Conservation (phyloP, 176 grass and related monocot genomes). For the Triticum aestivum region DNA sequence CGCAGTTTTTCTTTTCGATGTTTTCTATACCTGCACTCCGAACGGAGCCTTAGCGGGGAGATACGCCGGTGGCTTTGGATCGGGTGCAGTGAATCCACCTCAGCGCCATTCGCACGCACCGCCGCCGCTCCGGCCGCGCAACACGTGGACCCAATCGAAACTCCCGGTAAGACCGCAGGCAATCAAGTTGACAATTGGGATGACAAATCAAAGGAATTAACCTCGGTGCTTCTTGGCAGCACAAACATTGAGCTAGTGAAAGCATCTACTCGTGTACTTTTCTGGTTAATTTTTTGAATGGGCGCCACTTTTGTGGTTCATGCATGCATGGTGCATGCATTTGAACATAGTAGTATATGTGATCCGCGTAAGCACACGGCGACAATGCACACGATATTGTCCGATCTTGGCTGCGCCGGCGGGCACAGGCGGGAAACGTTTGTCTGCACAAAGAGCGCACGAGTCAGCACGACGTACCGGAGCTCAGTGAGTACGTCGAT, state of each 20-base stretch:
- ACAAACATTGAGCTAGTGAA: not conserved
- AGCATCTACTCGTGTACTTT: not conserved
- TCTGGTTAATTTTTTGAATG: not conserved
- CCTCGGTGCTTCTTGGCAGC: not conserved
- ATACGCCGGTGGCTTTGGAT: constrained; percentile 1
- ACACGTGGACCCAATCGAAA: not conserved
- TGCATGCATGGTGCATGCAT: not conserved
- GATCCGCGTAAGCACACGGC: not conserved
- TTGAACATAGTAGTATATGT: not conserved
- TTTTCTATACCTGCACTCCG: too few species aligned
- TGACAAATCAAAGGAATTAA: not conserved
- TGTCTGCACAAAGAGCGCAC: not conserved
- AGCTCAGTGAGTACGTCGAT: not conserved
- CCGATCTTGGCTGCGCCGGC: not conserved
- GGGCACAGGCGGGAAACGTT: not conserved
- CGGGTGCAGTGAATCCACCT: constrained; percentile 18
- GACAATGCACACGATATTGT: not conserved
- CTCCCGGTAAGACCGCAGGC: not conserved
- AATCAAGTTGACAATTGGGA: not conserved
- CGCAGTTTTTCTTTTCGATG: too few species aligned
- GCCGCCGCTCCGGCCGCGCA: not conserved
- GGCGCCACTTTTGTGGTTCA: not conserved
- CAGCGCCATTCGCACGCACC: constrained; percentile 22
- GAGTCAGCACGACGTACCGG: not conserved
- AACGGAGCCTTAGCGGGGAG: not conserved